Evolutionary conservation across 352 stramenopile species (phyloP).

Genomic region (Globisporangium paroecandrum): DNA sequence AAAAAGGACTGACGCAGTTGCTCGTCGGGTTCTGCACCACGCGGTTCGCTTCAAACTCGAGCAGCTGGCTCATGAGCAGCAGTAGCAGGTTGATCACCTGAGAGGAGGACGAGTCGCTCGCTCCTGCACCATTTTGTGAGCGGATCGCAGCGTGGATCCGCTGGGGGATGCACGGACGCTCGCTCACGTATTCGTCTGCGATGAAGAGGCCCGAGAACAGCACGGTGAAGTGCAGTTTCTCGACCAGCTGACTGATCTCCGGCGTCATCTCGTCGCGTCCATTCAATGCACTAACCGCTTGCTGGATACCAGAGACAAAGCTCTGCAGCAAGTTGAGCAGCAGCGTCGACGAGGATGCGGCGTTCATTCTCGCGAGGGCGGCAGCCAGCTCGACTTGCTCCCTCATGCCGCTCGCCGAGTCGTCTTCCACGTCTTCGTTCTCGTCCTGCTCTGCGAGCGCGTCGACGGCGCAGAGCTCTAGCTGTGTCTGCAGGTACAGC

Average conservation of each 20-base stretch:
- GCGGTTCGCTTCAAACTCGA: slow-evolving; percentile 65
- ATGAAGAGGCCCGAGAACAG: slow-evolving; percentile 77
- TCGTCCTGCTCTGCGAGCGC: slow-evolving; percentile 70
- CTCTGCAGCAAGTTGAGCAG: slow-evolving; percentile 62
- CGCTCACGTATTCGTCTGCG: slow-evolving; percentile 73
- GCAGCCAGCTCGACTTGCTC: slow-evolving; percentile 77
- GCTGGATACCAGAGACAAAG: slow-evolving; percentile 45
- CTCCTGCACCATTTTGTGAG: not conserved
- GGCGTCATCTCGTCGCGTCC: slow-evolving; percentile 53
- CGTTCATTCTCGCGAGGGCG: slow-evolving; percentile 64
- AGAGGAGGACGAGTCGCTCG: slow-evolving; percentile 17
- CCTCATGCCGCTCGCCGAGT: slow-evolving; percentile 48
- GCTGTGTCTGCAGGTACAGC: slow-evolving; percentile 72
- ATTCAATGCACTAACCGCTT: slow-evolving; percentile 36
- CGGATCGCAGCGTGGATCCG: slow-evolving; percentile 46
- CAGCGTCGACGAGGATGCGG: slow-evolving; percentile 43
- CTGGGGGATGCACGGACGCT: slow-evolving; percentile 64
- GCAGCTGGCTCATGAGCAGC: slow-evolving; percentile 63
- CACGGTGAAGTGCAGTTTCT: slow-evolving; percentile 79
- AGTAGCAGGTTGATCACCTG: slow-evolving; percentile 59
- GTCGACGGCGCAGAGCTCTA: slow-evolving; percentile 67
- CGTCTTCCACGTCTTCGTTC: slow-evolving; percentile 83
- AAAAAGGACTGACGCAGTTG: slow-evolving; percentile 65
- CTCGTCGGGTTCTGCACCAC: slow-evolving; percentile 57
- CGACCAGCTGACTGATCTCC: slow-evolving; percentile 59